Conservation (phyloP, 129 eudicot genomes). For the Rutidosis leptorrhynchoides region DNA sequence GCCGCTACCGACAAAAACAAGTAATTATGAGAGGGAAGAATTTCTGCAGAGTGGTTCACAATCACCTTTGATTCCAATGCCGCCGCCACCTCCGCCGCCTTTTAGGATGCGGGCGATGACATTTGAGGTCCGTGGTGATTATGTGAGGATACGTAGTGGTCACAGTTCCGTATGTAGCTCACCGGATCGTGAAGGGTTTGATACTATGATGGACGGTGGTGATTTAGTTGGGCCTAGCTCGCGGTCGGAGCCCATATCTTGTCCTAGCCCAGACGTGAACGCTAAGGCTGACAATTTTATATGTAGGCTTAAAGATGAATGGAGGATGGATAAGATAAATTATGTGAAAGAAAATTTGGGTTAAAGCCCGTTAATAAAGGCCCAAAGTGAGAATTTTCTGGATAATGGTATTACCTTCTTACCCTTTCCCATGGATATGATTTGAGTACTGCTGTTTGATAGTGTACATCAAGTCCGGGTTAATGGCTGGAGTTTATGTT, state of each 20-base stretch:
- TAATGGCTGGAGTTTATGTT: not conserved
- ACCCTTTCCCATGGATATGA: not conserved
- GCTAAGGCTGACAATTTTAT: slow-evolving; percentile 41
- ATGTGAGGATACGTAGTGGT: slow-evolving; percentile 47
- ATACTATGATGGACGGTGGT: slow-evolving; percentile 22
- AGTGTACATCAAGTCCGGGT: not conserved
- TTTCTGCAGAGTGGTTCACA: slow-evolving; percentile 42
- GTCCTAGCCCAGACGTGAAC: slow-evolving; percentile 39
- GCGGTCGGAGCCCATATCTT: slow-evolving; percentile 20
- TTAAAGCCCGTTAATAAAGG: slow-evolving; percentile 17
- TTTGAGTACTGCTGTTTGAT: slow-evolving; percentile 7
- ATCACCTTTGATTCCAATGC: slow-evolving; percentile 50
- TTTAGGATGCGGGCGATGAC: slow-evolving; percentile 49
- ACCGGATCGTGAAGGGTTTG: slow-evolving; percentile 56
- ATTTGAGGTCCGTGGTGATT: slow-evolving; percentile 57
- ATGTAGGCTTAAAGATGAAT: slow-evolving; percentile 41
- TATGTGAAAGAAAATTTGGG: slow-evolving; percentile 9
- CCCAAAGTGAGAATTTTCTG: not conserved
- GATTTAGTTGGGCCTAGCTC: slow-evolving; percentile 20
- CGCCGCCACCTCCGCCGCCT: slow-evolving; percentile 79
- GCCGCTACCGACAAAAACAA: slow-evolving; percentile 54
- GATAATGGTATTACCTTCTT: not conserved
- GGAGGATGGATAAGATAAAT: slow-evolving; percentile 34
- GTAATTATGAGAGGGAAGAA: slow-evolving; percentile 39
- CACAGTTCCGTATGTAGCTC: slow-evolving; percentile 67